phyloP scores from a whole-genome alignment of 164 flowering plant genomes.

The Annona squamosa region DNA sequence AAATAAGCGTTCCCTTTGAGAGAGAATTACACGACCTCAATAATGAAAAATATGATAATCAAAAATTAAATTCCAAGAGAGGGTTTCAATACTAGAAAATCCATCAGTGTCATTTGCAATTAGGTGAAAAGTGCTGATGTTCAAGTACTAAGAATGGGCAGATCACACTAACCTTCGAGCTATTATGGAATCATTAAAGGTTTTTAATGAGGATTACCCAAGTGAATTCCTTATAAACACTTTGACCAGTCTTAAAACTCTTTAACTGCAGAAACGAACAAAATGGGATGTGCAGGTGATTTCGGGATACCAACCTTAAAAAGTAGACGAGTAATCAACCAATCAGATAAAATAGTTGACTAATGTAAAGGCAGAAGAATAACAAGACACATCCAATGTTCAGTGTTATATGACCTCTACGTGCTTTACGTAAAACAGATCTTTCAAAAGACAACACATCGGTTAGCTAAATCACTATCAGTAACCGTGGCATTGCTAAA shows the following conservation, averaged over 20 bases:
- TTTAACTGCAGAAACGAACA: too few species aligned
- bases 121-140: neutral
- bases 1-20: neutral
- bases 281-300: neutral
- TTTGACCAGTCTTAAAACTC: too few species aligned
- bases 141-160: neutral
- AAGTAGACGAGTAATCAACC: neutral
- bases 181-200: too few species aligned
- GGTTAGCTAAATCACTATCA: neutral
- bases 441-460: too few species aligned
- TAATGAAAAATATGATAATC: neutral
- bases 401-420: too few species aligned
- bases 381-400: too few species aligned
- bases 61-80: neutral
- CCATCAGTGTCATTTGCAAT: neutral
- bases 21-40: neutral
- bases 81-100: neutral
- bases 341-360: too few species aligned
- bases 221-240: too few species aligned
- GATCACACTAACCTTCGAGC: too few species aligned
- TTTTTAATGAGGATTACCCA: too few species aligned
- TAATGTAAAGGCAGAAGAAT: too few species aligned
- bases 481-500: neutral
- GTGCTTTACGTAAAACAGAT: too few species aligned
- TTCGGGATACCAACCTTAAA: neutral